These are phyloP conservation scores for Anethum foeniculum DNA, from an alignment of 140 eudicot genomes.

Conservation along the genomic window DNA sequence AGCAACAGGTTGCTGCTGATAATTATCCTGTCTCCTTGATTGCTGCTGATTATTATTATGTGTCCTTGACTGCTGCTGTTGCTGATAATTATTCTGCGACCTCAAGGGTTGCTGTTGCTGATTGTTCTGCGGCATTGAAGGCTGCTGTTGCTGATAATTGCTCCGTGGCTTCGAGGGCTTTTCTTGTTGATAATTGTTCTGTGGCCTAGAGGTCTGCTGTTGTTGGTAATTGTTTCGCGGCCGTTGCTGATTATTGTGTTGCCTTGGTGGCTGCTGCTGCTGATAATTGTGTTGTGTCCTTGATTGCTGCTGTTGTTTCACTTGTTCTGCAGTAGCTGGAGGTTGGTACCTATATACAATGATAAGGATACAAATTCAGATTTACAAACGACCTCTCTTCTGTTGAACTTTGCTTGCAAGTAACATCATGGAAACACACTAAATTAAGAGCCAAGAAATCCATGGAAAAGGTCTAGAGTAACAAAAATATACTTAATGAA, in stretches of 20 bases:
- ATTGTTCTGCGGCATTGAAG: constrained; percentile 24
- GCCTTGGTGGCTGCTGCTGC: constrained; percentile 4
- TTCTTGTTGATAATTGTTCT: background rate
- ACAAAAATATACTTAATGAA: background rate
- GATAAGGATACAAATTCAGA: background rate
- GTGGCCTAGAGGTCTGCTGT: background rate
- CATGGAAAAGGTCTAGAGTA: background rate
- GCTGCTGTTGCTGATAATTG: constrained; percentile 22
- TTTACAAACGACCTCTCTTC: background rate
- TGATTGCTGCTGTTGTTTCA: constrained; percentile 18
- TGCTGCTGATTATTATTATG: constrained; percentile 17
- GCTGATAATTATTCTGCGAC: background rate
- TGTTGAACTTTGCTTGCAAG: background rate
- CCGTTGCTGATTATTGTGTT: constrained; percentile 20
- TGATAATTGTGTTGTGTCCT: constrained; percentile 10
- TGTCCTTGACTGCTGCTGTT: constrained; percentile 18
- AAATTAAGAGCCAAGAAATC: background rate
- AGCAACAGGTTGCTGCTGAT: constrained; percentile 12
- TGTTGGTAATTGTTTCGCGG: background rate
- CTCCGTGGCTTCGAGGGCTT: constrained; percentile 15
- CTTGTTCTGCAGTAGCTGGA: constrained; percentile 49
- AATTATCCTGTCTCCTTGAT: constrained; percentile 22
- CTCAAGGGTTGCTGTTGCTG: constrained; percentile 3
- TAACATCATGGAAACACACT: background rate
- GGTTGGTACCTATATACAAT: constrained; percentile 61